Evolutionary conservation across 805 yeast species (phyloP).

Genomic region (Kazachstania martiniae): DNA sequence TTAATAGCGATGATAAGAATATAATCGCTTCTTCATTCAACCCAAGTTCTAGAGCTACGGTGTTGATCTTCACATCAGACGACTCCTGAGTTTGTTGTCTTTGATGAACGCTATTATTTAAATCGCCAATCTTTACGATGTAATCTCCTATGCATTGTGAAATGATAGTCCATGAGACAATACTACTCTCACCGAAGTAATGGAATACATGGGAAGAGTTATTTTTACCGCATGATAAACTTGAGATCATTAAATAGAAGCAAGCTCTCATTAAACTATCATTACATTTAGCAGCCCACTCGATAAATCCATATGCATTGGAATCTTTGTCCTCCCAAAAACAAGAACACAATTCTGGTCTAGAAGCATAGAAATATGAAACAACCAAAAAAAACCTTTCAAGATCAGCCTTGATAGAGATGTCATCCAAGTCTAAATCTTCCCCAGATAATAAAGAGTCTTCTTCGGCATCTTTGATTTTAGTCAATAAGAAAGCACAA

Average conservation of each 20-base stretch:
- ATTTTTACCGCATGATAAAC: constrained; percentile 52
- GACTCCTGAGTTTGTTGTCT: constrained; percentile 19
- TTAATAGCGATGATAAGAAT: constrained; percentile 62
- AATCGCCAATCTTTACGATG: constrained; percentile 32
- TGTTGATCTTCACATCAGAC: constrained; percentile 18
- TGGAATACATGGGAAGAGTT: constrained; percentile 43
- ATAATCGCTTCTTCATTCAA: constrained; percentile 73
- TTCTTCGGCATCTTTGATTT: constrained; percentile 63
- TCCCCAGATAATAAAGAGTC: constrained; percentile 54
- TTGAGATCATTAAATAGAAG: constrained; percentile 67
- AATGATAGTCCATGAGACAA: constrained; percentile 46
- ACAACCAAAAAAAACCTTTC: constrained; percentile 78
- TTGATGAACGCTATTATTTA: constrained; percentile 21
- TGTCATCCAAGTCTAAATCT: constrained; percentile 45
- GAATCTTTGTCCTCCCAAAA: constrained; percentile 66
- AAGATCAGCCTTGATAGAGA: constrained; percentile 68
- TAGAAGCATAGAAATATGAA: constrained; percentile 52
- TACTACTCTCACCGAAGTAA: constrained; percentile 32
- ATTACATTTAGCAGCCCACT: constrained; percentile 79
- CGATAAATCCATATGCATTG: constrained; percentile 66
- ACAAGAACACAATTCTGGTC: constrained; percentile 44
- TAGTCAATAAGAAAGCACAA: constrained; percentile 56
- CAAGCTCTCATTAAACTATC: constrained; percentile 77
- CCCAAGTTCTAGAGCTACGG: constrained; percentile 38
- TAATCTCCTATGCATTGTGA: constrained; percentile 45